These are phyloP conservation scores for Dichotomocladium elegans DNA, from an alignment of 371 early-diverging fungal genomes.

Conservation along the genomic window DNA sequence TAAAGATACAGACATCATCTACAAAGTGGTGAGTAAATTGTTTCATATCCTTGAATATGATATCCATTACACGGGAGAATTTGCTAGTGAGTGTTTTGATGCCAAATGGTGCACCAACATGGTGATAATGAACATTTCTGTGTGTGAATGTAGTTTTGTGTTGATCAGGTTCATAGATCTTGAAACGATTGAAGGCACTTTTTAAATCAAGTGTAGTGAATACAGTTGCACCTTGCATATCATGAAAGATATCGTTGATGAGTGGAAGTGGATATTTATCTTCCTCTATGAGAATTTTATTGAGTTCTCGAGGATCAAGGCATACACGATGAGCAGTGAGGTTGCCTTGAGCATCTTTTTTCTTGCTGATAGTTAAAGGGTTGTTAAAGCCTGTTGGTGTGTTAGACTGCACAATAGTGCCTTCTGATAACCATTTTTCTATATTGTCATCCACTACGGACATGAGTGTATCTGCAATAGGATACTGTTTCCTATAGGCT, in stretches of 20 bases:
- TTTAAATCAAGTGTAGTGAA: constrained; percentile 22
- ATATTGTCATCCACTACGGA: constrained; percentile 1
- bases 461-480: not conserved
- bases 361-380: constrained; percentile 16
- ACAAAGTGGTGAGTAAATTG: not conserved
- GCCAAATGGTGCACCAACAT: constrained; percentile 19
- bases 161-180: constrained; percentile 13
- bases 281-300: constrained; percentile 1
- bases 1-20: constrained; percentile 6
- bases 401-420: not conserved
- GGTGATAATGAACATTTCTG: constrained; percentile 11
- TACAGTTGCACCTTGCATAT: constrained; percentile 5
- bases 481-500: constrained; percentile 10
- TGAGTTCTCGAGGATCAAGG: constrained; percentile 20
- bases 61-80: constrained; percentile 16
- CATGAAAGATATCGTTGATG: constrained; percentile 6
- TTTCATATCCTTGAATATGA: not conserved
- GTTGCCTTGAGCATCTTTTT: constrained; percentile 17
- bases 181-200: constrained; percentile 23
- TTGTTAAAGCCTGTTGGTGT: constrained; percentile 10
- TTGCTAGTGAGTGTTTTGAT: constrained; percentile 18
- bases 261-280: constrained; percentile 23
- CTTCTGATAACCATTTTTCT: not conserved
- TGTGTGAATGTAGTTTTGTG: not conserved
- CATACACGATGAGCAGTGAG: constrained; percentile 9